A percentile compares a stretch with the other conserved stretches of the same genome.
Conservation (phyloP, 192 early-diverging fungal genomes). For the Backusella mclennaniae region DNA sequence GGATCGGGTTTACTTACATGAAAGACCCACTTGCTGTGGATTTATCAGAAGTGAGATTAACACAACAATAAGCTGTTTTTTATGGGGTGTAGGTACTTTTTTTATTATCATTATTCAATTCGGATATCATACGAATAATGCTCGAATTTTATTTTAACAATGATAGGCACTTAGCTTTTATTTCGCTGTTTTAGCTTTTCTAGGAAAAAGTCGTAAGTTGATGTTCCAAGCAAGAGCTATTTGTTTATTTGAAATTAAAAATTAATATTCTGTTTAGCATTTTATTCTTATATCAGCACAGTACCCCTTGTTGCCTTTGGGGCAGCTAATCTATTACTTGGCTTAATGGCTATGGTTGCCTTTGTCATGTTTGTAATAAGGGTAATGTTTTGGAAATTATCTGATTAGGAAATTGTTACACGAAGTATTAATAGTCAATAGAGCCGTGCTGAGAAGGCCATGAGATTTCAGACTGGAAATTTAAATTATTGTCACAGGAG, state of each 20-base stretch:
- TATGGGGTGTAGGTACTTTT: neutral
- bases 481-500: neutral
- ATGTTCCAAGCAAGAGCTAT: neutral
- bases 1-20: neutral
- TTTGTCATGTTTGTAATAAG: neutral
- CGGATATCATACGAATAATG: neutral
- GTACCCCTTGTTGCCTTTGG: conserved; percentile 9
- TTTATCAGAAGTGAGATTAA: neutral
- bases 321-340: conserved; percentile 6
- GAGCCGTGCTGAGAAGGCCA: neutral
- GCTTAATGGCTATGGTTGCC: neutral
- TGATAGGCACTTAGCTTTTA: conserved; percentile 18
- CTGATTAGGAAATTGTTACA: conserved; percentile 8
- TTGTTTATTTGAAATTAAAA: neutral
- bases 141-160: neutral
- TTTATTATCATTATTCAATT: neutral
- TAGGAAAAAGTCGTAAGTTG: conserved; percentile 12
- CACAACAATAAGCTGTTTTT: neutral
- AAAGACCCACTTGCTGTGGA: neutral
- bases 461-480: neutral
- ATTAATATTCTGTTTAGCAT: conserved; percentile 1
- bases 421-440: neutral
- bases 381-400: conserved; percentile 5
- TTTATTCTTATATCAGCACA: conserved; percentile 7
- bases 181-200: conserved; percentile 15